These are phyloP conservation scores for Sextonia rubra DNA, from an alignment of 164 flowering plant species.

Conservation along the genomic window DNA sequence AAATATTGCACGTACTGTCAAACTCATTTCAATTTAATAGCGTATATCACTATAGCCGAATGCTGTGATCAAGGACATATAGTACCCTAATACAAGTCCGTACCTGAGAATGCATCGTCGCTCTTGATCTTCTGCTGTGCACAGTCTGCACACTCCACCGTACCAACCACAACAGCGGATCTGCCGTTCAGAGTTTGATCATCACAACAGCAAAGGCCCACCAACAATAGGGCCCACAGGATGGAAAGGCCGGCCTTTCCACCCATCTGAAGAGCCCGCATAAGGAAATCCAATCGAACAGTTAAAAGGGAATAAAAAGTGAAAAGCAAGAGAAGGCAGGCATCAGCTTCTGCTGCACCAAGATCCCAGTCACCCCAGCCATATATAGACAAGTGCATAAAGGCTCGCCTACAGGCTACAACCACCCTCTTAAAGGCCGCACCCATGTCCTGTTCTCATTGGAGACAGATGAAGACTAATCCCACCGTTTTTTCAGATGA, in stretches of 20 bases:
- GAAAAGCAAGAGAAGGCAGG: neutral
- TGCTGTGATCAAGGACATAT: too few relatives aligned
- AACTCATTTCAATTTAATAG: too few relatives aligned
- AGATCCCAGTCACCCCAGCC: neutral
- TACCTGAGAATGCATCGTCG: constrained; percentile 68
- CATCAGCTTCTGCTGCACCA: constrained; percentile 9
- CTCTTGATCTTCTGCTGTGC: constrained; percentile 33
- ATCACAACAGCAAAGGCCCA: constrained; percentile 31
- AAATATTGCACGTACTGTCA: too few relatives aligned
- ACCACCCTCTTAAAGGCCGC: neutral
- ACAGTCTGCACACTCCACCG: constrained; percentile 69
- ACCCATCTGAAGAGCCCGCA: constrained; percentile 8
- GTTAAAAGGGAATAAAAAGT: neutral
- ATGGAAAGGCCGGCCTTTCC: constrained; percentile 26
- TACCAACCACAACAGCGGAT: constrained; percentile 59
- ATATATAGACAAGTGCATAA: neutral
- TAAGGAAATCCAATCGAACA: neutral
- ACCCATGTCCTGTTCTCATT: too few relatives aligned
- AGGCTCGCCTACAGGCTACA: neutral
- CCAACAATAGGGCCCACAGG: constrained; percentile 29
- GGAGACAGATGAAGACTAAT: too few relatives aligned
- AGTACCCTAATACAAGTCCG: too few relatives aligned
- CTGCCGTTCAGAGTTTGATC: constrained; percentile 8
- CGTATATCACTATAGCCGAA: too few relatives aligned
- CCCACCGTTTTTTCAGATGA: constrained; percentile 9